Evolutionary conservation across 164 flowering plant genomes (phyloP).

Genomic region (Stephania japonica): DNA sequence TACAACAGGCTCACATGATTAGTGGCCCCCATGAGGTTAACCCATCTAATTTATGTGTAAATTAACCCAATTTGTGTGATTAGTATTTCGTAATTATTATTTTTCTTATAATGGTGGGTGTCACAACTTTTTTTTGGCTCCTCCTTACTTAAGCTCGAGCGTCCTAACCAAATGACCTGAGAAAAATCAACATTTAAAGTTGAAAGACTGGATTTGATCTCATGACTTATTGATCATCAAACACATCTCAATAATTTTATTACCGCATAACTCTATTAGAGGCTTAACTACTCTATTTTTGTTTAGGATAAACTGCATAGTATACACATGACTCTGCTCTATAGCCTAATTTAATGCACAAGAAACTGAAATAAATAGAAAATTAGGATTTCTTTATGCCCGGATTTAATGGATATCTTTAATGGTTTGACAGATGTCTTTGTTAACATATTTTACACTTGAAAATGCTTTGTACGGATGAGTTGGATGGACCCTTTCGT

Average conservation of each 20-base stretch:
- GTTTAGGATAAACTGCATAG: too few species aligned
- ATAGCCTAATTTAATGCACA: background rate
- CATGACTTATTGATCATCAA: too few species aligned
- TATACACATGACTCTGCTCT: too few species aligned
- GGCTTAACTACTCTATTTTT: too few species aligned
- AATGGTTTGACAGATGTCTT: background rate
- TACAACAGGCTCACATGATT: constrained; percentile 19
- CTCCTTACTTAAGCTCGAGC: too few species aligned
- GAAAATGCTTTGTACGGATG: background rate
- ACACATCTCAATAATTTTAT: too few species aligned
- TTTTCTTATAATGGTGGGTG: too few species aligned
- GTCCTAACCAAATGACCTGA: too few species aligned
- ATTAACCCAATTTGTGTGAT: background rate
- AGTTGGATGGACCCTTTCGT: background rate
- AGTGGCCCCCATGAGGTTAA: background rate
- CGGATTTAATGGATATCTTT: background rate
- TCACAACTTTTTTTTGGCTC: too few species aligned
- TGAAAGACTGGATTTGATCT: too few species aligned
- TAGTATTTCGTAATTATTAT: background rate
- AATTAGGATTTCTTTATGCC: background rate
- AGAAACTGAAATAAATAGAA: background rate
- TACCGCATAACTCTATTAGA: too few species aligned
- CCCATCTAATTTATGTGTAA: background rate
- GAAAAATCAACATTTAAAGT: too few species aligned
- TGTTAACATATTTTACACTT: background rate